Evolutionary conservation across 371 early-diverging fungal species (phyloP).

Genomic region (Mortierella sp.): DNA sequence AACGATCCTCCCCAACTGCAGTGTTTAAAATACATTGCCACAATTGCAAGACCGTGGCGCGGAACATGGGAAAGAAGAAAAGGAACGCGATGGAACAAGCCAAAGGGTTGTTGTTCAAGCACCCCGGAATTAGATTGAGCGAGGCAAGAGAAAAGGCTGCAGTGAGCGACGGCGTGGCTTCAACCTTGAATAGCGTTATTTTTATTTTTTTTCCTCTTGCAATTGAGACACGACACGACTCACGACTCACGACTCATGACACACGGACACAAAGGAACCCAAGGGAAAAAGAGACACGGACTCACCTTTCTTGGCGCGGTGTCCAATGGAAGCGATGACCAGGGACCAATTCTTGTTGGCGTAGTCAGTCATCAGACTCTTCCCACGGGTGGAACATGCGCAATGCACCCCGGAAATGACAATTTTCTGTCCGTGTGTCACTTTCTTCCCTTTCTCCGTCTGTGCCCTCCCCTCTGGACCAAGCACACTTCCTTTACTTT

Average conservation of each 20-base stretch:
- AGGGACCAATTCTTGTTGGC: not conserved
- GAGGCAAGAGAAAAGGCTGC: not conserved
- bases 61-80: not conserved
- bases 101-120: not conserved
- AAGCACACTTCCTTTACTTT: not conserved
- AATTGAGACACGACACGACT: not conserved
- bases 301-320: not conserved
- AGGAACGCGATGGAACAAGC: not conserved
- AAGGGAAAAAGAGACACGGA: not conserved
- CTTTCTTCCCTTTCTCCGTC: not conserved
- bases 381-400: slow-evolving; percentile 12
- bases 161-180: not conserved
- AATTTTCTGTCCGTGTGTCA: not conserved
- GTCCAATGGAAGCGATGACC: not conserved
- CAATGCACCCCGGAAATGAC: slow-evolving; percentile 7
- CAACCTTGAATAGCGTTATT: slow-evolving; percentile 8
- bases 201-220: not conserved
- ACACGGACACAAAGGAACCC: not conserved
- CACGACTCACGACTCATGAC: not conserved
- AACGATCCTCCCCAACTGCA: not conserved
- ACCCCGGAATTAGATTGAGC: slow-evolving; percentile 1
- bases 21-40: not conserved
- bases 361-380: not conserved
- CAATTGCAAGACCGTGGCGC: not conserved
- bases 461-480: not conserved